Conservation (phyloP, 306 rosid genomes). For the Pyrus bretschneideri region DNA sequence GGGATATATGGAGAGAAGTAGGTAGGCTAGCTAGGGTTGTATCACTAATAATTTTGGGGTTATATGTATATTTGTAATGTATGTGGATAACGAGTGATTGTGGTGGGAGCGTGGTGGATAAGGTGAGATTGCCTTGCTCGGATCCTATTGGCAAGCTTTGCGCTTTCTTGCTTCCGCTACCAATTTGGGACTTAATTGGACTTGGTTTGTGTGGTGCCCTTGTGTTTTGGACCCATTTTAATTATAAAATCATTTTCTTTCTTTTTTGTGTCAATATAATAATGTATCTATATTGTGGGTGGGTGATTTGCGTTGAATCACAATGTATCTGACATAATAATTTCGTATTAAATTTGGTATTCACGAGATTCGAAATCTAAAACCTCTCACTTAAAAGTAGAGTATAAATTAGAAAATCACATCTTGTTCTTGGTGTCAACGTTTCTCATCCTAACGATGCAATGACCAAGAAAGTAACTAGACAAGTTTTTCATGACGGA, state of each 20-base stretch:
- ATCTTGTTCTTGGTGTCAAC: too few species aligned
- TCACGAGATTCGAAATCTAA: too few species aligned
- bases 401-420: background rate
- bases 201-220: conserved; percentile 11
- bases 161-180: background rate
- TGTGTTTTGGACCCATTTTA: conserved; percentile 40
- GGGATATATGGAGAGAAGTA: background rate
- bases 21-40: background rate
- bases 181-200: background rate
- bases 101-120: conserved; percentile 79
- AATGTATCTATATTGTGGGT: too few species aligned
- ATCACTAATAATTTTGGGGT: background rate
- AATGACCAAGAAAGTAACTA: background rate
- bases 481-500: too few species aligned
- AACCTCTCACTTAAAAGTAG: too few species aligned
- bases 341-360: too few species aligned
- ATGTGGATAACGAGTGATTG: conserved; percentile 16
- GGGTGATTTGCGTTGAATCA: too few species aligned
- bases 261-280: background rate
- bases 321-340: too few species aligned
- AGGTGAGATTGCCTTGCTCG: conserved; percentile 76
- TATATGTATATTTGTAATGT: conserved; percentile 15
- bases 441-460: background rate
- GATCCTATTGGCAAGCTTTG: conserved; percentile 49
- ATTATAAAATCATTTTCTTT: too few species aligned